Evolutionary conservation across 1,284 basidiomycete genomes (phyloP).

Genomic region (Cryptococcus depauperatus): DNA sequence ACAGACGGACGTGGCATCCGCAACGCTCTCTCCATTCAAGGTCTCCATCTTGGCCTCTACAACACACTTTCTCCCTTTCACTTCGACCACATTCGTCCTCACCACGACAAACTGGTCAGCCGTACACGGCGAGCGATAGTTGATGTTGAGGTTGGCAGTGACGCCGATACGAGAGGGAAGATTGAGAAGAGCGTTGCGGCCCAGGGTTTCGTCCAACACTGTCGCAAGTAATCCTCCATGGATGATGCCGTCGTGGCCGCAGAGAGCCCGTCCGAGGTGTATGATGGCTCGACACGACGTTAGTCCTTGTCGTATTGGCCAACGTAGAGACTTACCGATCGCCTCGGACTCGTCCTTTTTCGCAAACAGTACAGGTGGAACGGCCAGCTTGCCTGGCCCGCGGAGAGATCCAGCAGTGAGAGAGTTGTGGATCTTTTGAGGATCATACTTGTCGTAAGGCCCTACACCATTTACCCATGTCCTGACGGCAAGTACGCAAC

Average conservation of each 20-base stretch:
- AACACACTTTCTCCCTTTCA: slow-evolving; percentile 48
- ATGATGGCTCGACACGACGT: slow-evolving; percentile 51
- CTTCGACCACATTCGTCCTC: slow-evolving; percentile 59
- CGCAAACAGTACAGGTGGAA: slow-evolving; percentile 67
- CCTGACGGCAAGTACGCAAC: slow-evolving; percentile 11
- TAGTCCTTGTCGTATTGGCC: not conserved
- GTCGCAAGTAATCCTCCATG: slow-evolving; percentile 91
- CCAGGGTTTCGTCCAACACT: slow-evolving; percentile 77
- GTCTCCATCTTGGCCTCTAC: slow-evolving; percentile 69
- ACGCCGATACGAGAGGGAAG: slow-evolving; percentile 86
- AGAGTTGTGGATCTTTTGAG: slow-evolving; percentile 62
- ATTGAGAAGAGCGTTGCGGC: slow-evolving; percentile 69
- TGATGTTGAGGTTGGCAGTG: slow-evolving; percentile 69
- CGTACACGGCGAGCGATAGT: slow-evolving; percentile 69
- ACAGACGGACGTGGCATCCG: slow-evolving; percentile 62
- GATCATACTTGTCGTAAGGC: slow-evolving; percentile 59
- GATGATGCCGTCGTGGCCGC: slow-evolving; percentile 83
- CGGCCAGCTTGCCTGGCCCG: slow-evolving; percentile 74
- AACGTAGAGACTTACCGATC: slow-evolving; percentile 35
- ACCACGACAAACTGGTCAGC: slow-evolving; percentile 62
- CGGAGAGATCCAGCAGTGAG: slow-evolving; percentile 75
- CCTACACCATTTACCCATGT: slow-evolving; percentile 47
- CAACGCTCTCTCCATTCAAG: slow-evolving; percentile 65
- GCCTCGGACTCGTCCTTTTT: slow-evolving; percentile 66
- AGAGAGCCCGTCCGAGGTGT: slow-evolving; percentile 77